Conservation (phyloP, 495 filamentous ascomycete species). For the Lasiosphaeria miniovina region DNA sequence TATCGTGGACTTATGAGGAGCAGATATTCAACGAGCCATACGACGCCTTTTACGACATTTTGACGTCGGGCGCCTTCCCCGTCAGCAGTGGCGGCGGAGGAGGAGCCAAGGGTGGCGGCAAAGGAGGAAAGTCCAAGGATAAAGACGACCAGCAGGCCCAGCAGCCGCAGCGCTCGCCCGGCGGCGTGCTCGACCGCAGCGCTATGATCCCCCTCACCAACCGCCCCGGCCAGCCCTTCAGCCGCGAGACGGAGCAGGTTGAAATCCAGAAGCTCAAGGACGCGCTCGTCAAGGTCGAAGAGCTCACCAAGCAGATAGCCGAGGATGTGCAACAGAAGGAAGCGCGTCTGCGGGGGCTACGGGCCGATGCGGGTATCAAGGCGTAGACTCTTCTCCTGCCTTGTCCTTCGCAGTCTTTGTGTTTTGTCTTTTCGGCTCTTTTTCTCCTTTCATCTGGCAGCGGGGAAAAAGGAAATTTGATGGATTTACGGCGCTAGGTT, state of each 20-base stretch:
- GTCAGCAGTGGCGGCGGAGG: slow-evolving; percentile 27
- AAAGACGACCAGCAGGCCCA: slow-evolving; percentile 19
- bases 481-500: too few species aligned
- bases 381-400: background rate
- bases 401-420: too few species aligned
- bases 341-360: slow-evolving; percentile 43
- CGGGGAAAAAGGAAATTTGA: too few species aligned
- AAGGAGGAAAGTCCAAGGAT: slow-evolving; percentile 19
- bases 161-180: slow-evolving; percentile 32
- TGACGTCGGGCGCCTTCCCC: slow-evolving; percentile 60
- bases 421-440: too few species aligned
- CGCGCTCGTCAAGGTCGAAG: slow-evolving; percentile 66
- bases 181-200: slow-evolving; percentile 55
- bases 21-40: slow-evolving; percentile 95
- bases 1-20: slow-evolving; percentile 80
- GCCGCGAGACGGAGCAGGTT: slow-evolving; percentile 65
- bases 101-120: background rate
- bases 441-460: too few species aligned
- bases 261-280: slow-evolving; percentile 72
- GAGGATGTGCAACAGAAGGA: slow-evolving; percentile 63
- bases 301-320: slow-evolving; percentile 59
- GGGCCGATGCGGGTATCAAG: slow-evolving; percentile 20
- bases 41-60: slow-evolving; percentile 78
- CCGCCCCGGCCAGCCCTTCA: slow-evolving; percentile 67
- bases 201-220: slow-evolving; percentile 68